These are phyloP conservation scores for Cladophialophora psammophila DNA, from an alignment of 2,329 filamentous ascomycete species.

Conservation along the genomic window DNA sequence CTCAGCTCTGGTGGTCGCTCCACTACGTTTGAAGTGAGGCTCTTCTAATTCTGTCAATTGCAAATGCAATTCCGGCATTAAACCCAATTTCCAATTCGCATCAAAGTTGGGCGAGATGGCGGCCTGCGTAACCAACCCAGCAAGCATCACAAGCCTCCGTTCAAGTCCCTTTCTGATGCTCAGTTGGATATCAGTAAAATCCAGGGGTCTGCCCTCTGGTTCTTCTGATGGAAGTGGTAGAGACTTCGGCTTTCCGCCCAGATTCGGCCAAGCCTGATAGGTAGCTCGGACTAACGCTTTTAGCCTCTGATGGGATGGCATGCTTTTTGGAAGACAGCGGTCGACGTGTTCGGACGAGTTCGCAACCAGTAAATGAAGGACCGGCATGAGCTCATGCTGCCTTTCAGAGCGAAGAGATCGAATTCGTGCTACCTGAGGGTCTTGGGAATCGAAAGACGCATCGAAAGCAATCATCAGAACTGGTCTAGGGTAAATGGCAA, in stretches of 20 bases:
- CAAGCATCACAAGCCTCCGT: conserved; percentile 32
- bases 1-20: conserved; percentile 29
- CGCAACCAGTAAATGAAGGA: conserved; percentile 54
- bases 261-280: conserved; percentile 35
- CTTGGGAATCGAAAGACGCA: conserved; percentile 50
- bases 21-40: conserved; percentile 29
- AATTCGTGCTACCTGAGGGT: conserved; percentile 50
- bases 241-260: conserved; percentile 37
- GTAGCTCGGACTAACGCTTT: conserved; percentile 39
- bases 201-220: conserved; percentile 36
- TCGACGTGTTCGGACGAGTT: conserved; percentile 57
- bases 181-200: conserved; percentile 45
- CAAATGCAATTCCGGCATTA: conserved; percentile 49
- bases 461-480: conserved; percentile 54
- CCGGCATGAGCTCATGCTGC: conserved; percentile 47
- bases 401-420: conserved; percentile 47
- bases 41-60: conserved; percentile 45
- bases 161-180: conserved; percentile 42
- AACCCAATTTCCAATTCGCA: conserved; percentile 48
- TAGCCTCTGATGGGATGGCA: conserved; percentile 37
- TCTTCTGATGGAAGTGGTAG: conserved; percentile 36
- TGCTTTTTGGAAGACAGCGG: conserved; percentile 48
- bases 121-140: conserved; percentile 28
- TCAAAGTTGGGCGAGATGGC: conserved; percentile 48
- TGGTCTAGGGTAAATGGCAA: conserved; percentile 47